Evolutionary conservation across 768 basidiomycete species (phyloP), one percentile per base, ranked within the genome.

Genomic region (Pisolithus marmoratus): DNA sequence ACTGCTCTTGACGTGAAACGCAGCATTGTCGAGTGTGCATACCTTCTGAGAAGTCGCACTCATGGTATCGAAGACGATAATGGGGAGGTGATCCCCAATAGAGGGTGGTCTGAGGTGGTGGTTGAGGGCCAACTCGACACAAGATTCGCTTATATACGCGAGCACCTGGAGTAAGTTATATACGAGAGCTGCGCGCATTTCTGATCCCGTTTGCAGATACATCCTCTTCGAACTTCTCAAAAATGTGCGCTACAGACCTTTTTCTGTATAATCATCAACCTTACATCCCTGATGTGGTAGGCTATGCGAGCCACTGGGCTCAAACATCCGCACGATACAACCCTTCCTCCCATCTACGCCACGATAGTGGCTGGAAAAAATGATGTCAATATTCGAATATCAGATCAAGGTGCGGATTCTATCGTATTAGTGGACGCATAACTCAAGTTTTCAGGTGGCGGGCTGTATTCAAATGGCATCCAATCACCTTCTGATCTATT

Each of bases 191-290:
- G 43, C 8, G 17, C 14, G 15, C 5, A 29, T 14, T 26, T 26
- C 6, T 47, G 22, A 14, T 48, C 41, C 54, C 26, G 19, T 29
- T 26, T 23, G 2, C 59, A 88, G 86, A 65, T 94, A 94, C 64
- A 87, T 94, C 46, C 67, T 93, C 20, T 93, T 94, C 60, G 91
- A 94, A 62, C 65, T 94, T n/a, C 63, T 95, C 63, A 94, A 94
- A 68, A 93, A 93, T 63, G 90, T 90, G 59, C 58, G 84, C 23
- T 15, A 19, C 36, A 15, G 23, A 19, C 26, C 22, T 29, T 29
- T 26, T 37, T 20, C 8, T 24, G 50, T 24, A 50, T 57, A 0
- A 11, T 11, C 23, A 47, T 14, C 34, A 4, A 26, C 26, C 53
- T 8, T 3, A 29, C 20, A 52, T 38, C 47, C 49, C 20, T 50